Conservation (phyloP, 345 rosid genomes). For the Gossypium ekmanianum region DNA sequence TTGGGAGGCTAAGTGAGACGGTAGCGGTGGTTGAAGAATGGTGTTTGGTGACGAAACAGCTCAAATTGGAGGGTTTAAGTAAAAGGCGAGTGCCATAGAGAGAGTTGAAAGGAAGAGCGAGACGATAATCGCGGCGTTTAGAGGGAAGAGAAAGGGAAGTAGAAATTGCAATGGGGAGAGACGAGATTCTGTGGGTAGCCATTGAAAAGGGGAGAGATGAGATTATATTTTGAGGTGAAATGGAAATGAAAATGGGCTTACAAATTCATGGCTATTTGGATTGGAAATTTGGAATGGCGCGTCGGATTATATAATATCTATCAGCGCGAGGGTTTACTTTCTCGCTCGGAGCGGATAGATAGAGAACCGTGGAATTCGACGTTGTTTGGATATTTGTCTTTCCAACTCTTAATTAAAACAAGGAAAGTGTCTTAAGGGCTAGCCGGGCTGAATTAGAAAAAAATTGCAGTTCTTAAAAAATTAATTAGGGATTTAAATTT, state of each 20-base stretch:
- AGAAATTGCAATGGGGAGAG: constrained; percentile 37
- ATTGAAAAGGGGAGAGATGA: constrained; percentile 13
- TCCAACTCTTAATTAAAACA: neutral
- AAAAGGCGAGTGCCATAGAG: constrained; percentile 46
- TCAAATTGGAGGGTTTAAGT: constrained; percentile 26
- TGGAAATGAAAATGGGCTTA: neutral
- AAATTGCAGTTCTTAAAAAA: no score
- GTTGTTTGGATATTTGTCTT: neutral
- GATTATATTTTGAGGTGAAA: neutral
- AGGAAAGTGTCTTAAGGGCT: neutral
- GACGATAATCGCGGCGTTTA: constrained; percentile 17
- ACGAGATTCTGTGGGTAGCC: constrained; percentile 52
- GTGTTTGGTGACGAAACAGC: constrained; percentile 26
- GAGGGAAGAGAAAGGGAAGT: constrained; percentile 25
- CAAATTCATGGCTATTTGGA: neutral
- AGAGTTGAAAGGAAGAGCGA: constrained; percentile 32
- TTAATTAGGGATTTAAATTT: no score
- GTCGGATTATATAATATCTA: no score
- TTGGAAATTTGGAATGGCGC: neutral
- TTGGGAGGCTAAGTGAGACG: constrained; percentile 61
- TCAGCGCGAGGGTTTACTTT: neutral
- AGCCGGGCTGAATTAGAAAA: no score
- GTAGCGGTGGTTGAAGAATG: constrained; percentile 38
- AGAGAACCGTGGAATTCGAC: neutral
- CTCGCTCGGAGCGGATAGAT: neutral